Evolutionary conservation across 2,329 filamentous ascomycete genomes (phyloP).

Genomic region (Trematosphaeria pertusa): DNA sequence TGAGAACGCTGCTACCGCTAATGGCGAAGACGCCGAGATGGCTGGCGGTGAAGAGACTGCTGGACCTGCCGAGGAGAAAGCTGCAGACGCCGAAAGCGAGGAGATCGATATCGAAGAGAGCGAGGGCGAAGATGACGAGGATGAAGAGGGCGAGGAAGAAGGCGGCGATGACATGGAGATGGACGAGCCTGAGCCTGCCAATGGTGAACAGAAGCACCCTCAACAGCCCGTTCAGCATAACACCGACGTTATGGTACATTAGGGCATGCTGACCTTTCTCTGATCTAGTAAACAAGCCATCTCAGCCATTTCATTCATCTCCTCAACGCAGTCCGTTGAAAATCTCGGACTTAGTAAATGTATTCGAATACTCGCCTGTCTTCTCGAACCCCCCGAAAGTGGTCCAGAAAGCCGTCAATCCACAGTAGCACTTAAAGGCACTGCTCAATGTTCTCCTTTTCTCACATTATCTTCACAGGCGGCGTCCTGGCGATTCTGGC

Average conservation of each 20-base stretch:
- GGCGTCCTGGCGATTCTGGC: too few species aligned
- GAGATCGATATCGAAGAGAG: slow-evolving; percentile 80
- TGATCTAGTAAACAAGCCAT: too few species aligned
- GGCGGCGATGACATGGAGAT: slow-evolving; percentile 64
- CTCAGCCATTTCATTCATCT: too few species aligned
- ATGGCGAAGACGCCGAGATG: slow-evolving; percentile 77
- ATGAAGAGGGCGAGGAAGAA: slow-evolving; percentile 68
- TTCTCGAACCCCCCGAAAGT: too few species aligned
- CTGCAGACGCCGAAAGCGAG: slow-evolving; percentile 75
- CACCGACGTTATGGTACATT: slow-evolving; percentile 52
- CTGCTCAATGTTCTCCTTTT: too few species aligned
- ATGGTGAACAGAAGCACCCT: slow-evolving; percentile 46
- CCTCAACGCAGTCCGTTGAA: too few species aligned
- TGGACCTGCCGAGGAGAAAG: slow-evolving; percentile 66
- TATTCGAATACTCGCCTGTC: too few species aligned
- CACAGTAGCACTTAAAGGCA: too few species aligned
- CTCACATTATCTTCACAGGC: too few species aligned
- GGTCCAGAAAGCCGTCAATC: too few species aligned
- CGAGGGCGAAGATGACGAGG: slow-evolving; percentile 74
- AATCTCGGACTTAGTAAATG: too few species aligned
- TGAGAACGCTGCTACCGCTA: slow-evolving; percentile 53
- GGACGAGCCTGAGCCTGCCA: slow-evolving; percentile 57
- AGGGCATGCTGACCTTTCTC: slow-evolving; percentile 11
- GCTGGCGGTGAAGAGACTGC: slow-evolving; percentile 68
- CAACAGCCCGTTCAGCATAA: slow-evolving; percentile 34